Evolutionary conservation across 2,329 filamentous ascomycete genomes (phyloP).

Genomic region (Ceratocystis huliohia): DNA sequence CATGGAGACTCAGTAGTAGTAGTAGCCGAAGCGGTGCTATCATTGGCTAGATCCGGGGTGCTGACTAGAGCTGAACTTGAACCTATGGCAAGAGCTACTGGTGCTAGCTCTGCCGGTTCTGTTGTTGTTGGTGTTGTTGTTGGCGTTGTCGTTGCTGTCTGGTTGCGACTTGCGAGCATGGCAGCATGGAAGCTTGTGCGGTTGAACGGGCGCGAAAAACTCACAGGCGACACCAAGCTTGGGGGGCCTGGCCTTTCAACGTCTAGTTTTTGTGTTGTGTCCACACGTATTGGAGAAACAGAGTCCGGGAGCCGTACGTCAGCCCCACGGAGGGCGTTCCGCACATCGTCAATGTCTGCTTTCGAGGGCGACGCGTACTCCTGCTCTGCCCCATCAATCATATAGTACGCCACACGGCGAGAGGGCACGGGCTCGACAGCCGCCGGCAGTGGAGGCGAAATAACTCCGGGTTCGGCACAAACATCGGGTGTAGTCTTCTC

Average conservation of each 20-base stretch:
- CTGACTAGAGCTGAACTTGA: constrained; percentile 10
- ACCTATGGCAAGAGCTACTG: not conserved
- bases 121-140: constrained; percentile 6
- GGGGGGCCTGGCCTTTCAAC: not conserved
- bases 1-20: constrained; percentile 31
- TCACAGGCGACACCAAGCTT: constrained; percentile 51
- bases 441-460: constrained; percentile 32
- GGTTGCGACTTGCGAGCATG: constrained; percentile 16
- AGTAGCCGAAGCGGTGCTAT: constrained; percentile 34
- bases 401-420: constrained; percentile 47
- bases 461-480: constrained; percentile 23
- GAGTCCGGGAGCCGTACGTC: constrained; percentile 36
- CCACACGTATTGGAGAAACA: not conserved
- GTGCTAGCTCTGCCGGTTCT: not conserved
- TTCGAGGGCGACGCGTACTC: constrained; percentile 25
- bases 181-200: constrained; percentile 36
- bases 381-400: constrained; percentile 47
- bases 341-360: constrained; percentile 13
- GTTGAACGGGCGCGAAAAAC: constrained; percentile 75
- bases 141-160: constrained; percentile 20
- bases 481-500: not conserved
- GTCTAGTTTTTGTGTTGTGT: not conserved
- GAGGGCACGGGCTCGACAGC: constrained; percentile 36
- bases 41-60: constrained; percentile 32
- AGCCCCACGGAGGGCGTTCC: constrained; percentile 8